A percentile compares a stretch with the other conserved stretches of the same genome.
Conservation (phyloP, 148 eudicot species). For the Rhododendron ovatum region DNA sequence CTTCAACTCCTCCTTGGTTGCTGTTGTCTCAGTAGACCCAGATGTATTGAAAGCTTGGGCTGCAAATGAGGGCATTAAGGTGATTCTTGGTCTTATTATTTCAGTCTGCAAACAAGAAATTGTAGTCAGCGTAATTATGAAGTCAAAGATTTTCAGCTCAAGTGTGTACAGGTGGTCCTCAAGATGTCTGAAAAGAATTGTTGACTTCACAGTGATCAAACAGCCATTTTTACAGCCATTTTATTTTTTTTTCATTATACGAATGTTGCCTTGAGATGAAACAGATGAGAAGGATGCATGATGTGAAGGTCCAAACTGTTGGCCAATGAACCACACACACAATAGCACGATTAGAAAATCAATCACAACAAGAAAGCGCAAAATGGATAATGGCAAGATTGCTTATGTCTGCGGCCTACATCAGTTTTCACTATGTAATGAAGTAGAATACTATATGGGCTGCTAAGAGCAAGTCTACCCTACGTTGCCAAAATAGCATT, state of each 20-base stretch:
- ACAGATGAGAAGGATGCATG: background rate
- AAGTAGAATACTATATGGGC: background rate
- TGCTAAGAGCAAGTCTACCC: background rate
- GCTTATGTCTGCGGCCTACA: background rate
- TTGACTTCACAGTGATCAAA: background rate
- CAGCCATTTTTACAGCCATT: background rate
- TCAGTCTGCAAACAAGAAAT: background rate
- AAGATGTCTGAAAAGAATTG: background rate
- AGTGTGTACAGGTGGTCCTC: background rate
- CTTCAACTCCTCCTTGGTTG: slow-evolving; percentile 76
- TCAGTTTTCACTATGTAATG: background rate
- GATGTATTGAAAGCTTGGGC: slow-evolving; percentile 74
- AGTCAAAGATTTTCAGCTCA: background rate
- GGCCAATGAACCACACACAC: background rate
- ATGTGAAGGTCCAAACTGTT: background rate
- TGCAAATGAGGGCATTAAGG: slow-evolving; percentile 69
- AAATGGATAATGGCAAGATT: background rate
- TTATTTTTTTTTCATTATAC: no score
- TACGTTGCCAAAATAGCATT: background rate
- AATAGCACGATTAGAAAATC: background rate
- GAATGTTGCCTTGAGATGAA: background rate
- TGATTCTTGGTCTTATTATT: slow-evolving; percentile 12
- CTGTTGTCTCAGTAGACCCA: slow-evolving; percentile 67
- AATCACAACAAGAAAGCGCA: background rate
- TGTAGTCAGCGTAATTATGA: background rate